phyloP scores from a whole-genome alignment of 306 rosid genomes.

The Ormosia emarginata region DNA sequence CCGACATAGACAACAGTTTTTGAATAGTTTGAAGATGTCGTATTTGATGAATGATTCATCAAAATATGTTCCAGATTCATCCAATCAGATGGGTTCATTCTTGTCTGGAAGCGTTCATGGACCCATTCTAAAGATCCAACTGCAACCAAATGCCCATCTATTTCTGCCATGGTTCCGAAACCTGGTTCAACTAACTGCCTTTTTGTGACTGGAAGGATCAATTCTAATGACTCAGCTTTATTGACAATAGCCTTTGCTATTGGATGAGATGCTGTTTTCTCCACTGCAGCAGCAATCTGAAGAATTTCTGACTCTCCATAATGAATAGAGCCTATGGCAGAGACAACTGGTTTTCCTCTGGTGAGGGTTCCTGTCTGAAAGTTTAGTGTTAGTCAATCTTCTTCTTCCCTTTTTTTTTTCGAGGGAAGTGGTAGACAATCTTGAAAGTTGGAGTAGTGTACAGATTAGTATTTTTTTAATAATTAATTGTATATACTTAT shows the following conservation, averaged over 20 bases:
- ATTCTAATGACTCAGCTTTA: constrained; percentile 72
- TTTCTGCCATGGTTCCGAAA: constrained; percentile 85
- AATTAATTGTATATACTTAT: background rate
- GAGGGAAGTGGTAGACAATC: background rate
- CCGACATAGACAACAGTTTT: constrained; percentile 91
- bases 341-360: constrained; percentile 88
- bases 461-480: background rate
- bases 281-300: constrained; percentile 91
- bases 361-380: constrained; percentile 98
- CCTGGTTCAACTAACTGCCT: constrained; percentile 90
- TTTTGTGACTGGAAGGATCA: constrained; percentile 68
- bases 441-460: background rate
- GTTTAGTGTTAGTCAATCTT: constrained; percentile 22
- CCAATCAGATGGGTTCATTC: constrained; percentile 41
- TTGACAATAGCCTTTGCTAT: constrained; percentile 84
- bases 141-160: constrained; percentile 81
- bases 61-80: constrained; percentile 53
- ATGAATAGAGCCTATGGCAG: constrained; percentile 55
- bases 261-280: constrained; percentile 97
- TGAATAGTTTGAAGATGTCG: constrained; percentile 57
- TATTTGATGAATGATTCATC: constrained; percentile 46
- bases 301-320: constrained; percentile 75
- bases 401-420: background rate
- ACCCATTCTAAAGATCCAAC: constrained; percentile 89
- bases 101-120: constrained; percentile 54